phyloP scores from a whole-genome alignment of 495 filamentous ascomycete genomes.

The Daldinia concentrica region DNA sequence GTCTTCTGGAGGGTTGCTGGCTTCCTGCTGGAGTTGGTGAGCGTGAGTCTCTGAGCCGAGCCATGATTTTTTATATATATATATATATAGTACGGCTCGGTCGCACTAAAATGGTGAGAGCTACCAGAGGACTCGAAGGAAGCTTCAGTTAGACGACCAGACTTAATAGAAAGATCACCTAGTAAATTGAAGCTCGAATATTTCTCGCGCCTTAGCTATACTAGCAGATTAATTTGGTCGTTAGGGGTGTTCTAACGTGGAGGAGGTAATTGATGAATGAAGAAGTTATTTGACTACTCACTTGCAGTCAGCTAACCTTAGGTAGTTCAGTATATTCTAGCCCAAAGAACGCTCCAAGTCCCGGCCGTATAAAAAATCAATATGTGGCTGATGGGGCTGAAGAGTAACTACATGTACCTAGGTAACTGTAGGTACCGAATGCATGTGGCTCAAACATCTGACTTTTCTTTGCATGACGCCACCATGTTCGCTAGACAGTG shows the following conservation, averaged over 20 bases:
- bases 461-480: background rate
- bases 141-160: constrained; percentile 39
- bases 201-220: constrained; percentile 2
- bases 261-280: background rate
- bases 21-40: constrained; percentile 97
- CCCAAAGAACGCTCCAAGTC: background rate
- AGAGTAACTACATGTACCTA: too few relatives aligned
- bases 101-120: constrained; percentile 51
- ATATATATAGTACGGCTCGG: constrained; percentile 54
- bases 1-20: constrained; percentile 76
- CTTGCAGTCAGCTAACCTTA: background rate
- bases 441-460: background rate
- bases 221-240: background rate
- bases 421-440: too few relatives aligned
- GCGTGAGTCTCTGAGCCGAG: constrained; percentile 90
- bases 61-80: constrained; percentile 72
- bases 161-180: constrained; percentile 38
- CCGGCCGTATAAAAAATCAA: background rate
- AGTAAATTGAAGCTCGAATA: constrained; percentile 15
- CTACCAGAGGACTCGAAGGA: constrained; percentile 48
- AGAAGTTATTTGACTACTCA: background rate
- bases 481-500: background rate
- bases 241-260: background rate
- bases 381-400: too few relatives aligned
- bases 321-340: background rate